Evolutionary conservation across 306 rosid genomes (phyloP).

Genomic region (Quercus engelmannii): DNA sequence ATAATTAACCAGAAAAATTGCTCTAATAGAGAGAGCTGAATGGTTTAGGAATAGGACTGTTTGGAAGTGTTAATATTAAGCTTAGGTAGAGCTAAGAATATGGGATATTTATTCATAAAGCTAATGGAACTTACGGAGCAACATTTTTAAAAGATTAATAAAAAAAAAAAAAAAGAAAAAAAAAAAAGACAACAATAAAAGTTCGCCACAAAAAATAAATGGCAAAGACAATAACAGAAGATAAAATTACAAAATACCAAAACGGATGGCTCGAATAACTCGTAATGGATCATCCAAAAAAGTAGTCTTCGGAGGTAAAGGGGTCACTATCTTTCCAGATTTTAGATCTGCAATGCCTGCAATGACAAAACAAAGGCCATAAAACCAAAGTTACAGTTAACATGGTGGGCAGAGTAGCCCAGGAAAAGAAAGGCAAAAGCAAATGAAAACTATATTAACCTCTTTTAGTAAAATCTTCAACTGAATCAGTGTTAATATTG

Average conservation of each 20-base stretch:
- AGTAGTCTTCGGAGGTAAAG: slow-evolving; percentile 76
- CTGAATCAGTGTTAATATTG: slow-evolving; percentile 69
- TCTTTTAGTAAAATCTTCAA: slow-evolving; percentile 86
- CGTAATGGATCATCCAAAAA: slow-evolving; percentile 93
- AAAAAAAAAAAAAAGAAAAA: neutral
- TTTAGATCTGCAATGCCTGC: slow-evolving; percentile 76
- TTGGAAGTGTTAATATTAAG: neutral
- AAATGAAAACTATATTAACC: slow-evolving; percentile 43
- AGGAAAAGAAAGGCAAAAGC: slow-evolving; percentile 12
- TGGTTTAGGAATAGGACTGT: neutral
- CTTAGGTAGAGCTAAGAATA: neutral
- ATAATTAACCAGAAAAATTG: neutral
- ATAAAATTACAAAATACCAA: slow-evolving; percentile 42
- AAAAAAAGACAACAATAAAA: neutral
- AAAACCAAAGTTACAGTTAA: slow-evolving; percentile 7
- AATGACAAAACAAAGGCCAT: slow-evolving; percentile 14
- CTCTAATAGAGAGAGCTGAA: neutral
- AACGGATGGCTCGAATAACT: slow-evolving; percentile 92
- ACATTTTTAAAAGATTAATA: neutral
- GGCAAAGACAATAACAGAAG: neutral
- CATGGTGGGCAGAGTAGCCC: neutral
- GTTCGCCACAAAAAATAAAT: neutral
- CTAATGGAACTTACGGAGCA: neutral
- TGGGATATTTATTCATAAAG: neutral
- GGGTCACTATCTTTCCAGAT: slow-evolving; percentile 87